Percentiles rank a stretch among this genome's conserved stretches.
phyloP scores from a whole-genome alignment of 2,329 filamentous ascomycete genomes.

The Emydomyces testavorans region DNA sequence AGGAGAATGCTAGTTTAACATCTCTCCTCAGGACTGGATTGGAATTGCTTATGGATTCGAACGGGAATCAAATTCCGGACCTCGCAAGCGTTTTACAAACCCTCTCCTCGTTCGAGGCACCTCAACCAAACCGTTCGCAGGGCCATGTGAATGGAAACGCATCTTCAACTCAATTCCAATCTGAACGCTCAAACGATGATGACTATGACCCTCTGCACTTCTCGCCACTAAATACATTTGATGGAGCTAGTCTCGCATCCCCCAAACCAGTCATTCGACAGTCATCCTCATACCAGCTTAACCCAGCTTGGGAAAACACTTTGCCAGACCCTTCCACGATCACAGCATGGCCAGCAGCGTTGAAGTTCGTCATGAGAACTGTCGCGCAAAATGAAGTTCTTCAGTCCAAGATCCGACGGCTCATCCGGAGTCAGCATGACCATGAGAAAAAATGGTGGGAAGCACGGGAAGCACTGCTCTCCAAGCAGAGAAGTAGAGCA shows the following conservation, averaged over 20 bases:
- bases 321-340: conserved; percentile 37
- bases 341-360: conserved; percentile 41
- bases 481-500: conserved; percentile 41
- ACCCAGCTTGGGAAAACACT: background rate
- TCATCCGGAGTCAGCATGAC: conserved; percentile 52
- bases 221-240: background rate
- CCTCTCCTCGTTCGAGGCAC: conserved; percentile 28
- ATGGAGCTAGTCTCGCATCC: background rate
- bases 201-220: conserved; percentile 6
- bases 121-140: conserved; percentile 1
- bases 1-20: background rate
- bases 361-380: conserved; percentile 42
- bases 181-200: conserved; percentile 5
- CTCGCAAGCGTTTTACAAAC: conserved; percentile 34
- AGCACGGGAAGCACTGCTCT: conserved; percentile 41
- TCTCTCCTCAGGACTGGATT: background rate
- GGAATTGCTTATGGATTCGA: background rate
- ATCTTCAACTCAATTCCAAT: conserved; percentile 6
- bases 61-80: conserved; percentile 22
- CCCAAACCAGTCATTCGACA: background rate
- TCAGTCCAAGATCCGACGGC: conserved; percentile 39
- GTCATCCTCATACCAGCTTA: background rate
- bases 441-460: conserved; percentile 53
- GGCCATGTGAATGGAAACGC: background rate
- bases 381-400: conserved; percentile 37